Conservation (phyloP, 441 rosid genomes). For the Eruca vesicaria region DNA sequence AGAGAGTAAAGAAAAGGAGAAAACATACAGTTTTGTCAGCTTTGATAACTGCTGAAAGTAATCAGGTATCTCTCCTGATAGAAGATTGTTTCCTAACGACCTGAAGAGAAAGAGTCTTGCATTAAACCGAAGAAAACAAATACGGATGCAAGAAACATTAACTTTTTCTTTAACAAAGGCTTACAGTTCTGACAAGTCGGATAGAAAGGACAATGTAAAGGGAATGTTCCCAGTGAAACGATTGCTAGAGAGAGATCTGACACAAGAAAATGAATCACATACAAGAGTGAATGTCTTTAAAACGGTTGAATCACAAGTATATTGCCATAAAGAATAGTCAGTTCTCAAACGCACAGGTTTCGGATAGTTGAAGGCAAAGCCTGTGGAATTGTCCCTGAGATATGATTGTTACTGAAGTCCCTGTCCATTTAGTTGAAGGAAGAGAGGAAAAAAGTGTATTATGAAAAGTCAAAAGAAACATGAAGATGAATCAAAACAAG, state of each 20-base stretch:
- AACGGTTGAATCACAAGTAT: conserved; percentile 8
- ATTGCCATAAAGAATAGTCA: neutral
- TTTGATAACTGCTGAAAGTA: conserved; percentile 55
- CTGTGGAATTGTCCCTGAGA: conserved; percentile 78
- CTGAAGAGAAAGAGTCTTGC: conserved; percentile 36
- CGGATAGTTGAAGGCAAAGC: conserved; percentile 64
- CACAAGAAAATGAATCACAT: conserved; percentile 25
- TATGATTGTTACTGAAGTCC: conserved; percentile 81
- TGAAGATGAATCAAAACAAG: neutral
- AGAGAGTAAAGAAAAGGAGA: conserved; percentile 5
- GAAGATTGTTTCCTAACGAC: conserved; percentile 60
- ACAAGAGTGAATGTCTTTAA: neutral
- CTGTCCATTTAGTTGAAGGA: conserved; percentile 45
- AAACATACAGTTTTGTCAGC: conserved; percentile 58
- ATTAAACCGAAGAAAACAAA: conserved; percentile 4
- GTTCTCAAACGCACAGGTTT: conserved; percentile 53
- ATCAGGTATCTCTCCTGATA: conserved; percentile 77
- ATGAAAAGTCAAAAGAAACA: neutral
- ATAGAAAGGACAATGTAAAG: conserved; percentile 39
- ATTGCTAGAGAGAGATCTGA: conserved; percentile 64
- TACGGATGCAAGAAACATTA: neutral
- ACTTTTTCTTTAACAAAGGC: too few relatives aligned
- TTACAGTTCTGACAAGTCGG: conserved; percentile 55
- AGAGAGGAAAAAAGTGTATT: neutral
- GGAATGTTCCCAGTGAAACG: conserved; percentile 65